Evolutionary conservation across 805 yeast species (phyloP), one percentile per base, ranked within the genome.

Genomic region (Spathaspora gorwiae): DNA sequence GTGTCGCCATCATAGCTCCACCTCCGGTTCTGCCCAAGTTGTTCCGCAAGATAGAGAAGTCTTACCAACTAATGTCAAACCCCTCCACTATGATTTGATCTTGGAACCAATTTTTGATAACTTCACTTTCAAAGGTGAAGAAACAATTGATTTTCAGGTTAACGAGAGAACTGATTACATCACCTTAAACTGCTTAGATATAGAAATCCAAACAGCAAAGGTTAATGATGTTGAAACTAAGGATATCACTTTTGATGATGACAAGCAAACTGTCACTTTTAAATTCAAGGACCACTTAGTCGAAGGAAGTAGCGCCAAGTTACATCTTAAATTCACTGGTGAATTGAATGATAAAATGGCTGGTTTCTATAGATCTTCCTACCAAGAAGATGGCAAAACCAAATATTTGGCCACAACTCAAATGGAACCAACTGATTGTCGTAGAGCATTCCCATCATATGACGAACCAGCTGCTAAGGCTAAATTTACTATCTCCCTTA

Each of bases 391-490:
- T 50, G 86, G 88, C 19, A 72, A 73, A 47, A 81, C 80, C 35
- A 83, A 81, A 57, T 83, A 83, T 62, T 73, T 86, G 76, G 87
- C 89, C 37, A 83, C 90, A 39, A 85, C 95, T 38, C 95, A 87
- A 66, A 83, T 87, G 80, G 95, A 87, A 68, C 83, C 95, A 24
- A 84, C 92, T 15, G 94, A 87, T 60, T 87, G 92, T 54, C 80
- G 95, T 56, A 77, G 89, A 56, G 94, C 94, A 8, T 87, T 87
- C 75, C 95, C 95, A 31, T 85, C 86, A 59, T 84, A 83, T 56
- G 95, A 87, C 64, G 94, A 86, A 62, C 95, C 95, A 19, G 80
- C 86, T 46, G 74, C 84, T 48, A 87, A 87, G 68, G 88, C 94
- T 24, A 72, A 80, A 42, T 87, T 83, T 57, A 83, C 80, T 46